Conservation (phyloP, 23 red algal genomes). For the Gracilariopsis chorda region DNA sequence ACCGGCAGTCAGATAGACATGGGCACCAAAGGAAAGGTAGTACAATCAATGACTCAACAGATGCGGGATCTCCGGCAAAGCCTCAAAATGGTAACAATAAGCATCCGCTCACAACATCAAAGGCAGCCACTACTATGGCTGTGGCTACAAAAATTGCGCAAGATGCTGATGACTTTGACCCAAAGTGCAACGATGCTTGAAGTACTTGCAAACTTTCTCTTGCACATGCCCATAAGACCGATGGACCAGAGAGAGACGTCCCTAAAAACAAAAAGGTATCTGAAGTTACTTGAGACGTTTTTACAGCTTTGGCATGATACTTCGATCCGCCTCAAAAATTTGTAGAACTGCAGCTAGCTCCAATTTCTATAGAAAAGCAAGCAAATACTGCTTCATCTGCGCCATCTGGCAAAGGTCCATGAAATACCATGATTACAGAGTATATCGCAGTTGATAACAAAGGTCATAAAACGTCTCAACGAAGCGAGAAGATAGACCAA, state of each 20-base stretch:
- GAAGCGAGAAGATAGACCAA: neutral
- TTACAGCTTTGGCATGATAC: constrained; percentile 43
- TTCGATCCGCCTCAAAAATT: constrained; percentile 6
- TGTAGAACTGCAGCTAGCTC: constrained; percentile 21
- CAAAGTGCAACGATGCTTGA: constrained; percentile 32
- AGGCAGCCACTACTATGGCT: neutral
- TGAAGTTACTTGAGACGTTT: constrained; percentile 15
- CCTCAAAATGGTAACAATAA: neutral
- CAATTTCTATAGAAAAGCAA: neutral
- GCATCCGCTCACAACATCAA: neutral
- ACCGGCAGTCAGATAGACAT: neutral
- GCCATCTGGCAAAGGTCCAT: neutral
- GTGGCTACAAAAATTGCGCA: neutral
- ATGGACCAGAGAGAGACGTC: constrained; percentile 19
- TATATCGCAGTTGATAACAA: neutral
- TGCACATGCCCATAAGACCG: constrained; percentile 7
- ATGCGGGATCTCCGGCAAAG: constrained; percentile 10
- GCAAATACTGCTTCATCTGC: neutral
- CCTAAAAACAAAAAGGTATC: constrained; percentile 25
- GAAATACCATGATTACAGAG: neutral
- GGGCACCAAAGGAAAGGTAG: neutral
- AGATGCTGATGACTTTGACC: constrained; percentile 36
- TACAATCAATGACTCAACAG: neutral
- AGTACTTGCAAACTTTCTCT: constrained; percentile 37
- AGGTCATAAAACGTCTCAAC: neutral